Percentiles rank a stretch among this genome's conserved stretches.
Conservation (phyloP, 2,329 filamentous ascomycete species). For the Arthrobotrys sinensis region DNA sequence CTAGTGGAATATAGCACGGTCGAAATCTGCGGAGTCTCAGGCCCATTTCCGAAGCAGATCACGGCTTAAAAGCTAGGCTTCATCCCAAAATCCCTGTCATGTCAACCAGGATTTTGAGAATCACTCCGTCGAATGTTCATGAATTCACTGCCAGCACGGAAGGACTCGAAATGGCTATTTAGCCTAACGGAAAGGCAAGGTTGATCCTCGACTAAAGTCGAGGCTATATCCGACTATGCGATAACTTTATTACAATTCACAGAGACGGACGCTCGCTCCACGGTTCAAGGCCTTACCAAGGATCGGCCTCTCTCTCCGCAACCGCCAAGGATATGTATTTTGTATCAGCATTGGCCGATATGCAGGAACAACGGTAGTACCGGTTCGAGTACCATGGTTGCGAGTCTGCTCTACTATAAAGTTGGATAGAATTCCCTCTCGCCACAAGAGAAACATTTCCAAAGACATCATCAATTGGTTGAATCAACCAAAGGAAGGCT, state of each 20-base stretch:
- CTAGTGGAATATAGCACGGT: background rate
- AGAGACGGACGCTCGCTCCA: no score
- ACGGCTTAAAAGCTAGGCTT: slow-evolving; percentile 9
- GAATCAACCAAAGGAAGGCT: no score
- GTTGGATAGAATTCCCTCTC: background rate
- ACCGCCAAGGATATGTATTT: background rate
- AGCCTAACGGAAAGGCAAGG: slow-evolving; percentile 3
- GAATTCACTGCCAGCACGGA: background rate
- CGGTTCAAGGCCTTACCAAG: background rate
- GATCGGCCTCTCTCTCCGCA: background rate
- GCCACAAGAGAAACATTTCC: background rate
- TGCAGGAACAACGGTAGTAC: background rate
- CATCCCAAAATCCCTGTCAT: background rate
- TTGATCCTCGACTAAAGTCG: background rate
- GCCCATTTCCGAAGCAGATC: background rate
- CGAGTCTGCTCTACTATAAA: slow-evolving; percentile 6
- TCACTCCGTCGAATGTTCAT: background rate
- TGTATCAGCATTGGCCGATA: background rate
- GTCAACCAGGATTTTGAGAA: background rate
- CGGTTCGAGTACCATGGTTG: background rate
- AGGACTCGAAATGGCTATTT: background rate
- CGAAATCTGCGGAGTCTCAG: background rate
- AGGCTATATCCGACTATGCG: background rate
- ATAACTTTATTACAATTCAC: background rate
- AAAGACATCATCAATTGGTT: background rate